Evolutionary conservation across 2,329 filamentous ascomycete genomes (phyloP).

Genomic region (Apiospora arundinis): DNA sequence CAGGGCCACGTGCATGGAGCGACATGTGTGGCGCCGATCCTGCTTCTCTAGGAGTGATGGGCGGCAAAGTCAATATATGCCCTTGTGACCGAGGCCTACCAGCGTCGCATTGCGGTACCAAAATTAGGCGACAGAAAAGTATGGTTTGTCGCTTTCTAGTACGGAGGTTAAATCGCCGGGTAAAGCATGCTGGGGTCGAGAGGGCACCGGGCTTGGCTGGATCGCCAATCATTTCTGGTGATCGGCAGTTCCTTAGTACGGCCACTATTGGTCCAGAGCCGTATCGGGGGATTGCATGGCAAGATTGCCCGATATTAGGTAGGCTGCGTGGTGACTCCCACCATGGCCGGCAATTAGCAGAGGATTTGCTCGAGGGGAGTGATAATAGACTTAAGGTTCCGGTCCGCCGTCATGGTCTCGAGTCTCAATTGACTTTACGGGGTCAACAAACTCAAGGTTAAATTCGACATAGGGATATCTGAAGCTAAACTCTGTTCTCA

Average conservation of each 20-base stretch:
- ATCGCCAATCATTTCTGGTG: not conserved
- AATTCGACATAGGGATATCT: not conserved
- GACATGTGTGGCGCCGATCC: not conserved
- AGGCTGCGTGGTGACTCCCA: not conserved
- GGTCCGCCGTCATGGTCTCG: not conserved
- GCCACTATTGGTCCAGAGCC: not conserved
- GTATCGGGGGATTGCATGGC: not conserved
- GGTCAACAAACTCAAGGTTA: not conserved
- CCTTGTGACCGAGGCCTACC: not conserved
- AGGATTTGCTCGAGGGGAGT: not conserved
- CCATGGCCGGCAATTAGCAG: not conserved
- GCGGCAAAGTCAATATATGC: not conserved
- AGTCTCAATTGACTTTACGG: conserved; percentile 13
- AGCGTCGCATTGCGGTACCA: not conserved
- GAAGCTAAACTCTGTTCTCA: not conserved
- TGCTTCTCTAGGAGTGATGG: not conserved
- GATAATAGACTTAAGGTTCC: conserved; percentile 9
- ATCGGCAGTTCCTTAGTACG: conserved; percentile 16
- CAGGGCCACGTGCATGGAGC: not conserved
- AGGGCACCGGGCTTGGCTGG: not conserved
- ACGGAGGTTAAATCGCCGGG: conserved; percentile 17
- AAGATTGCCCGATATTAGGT: conserved; percentile 17
- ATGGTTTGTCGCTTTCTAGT: not conserved
- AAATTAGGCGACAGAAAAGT: not conserved
- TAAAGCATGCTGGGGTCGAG: not conserved